Evolutionary conservation across 2,329 filamentous ascomycete species (phyloP).

Genomic region (Diaporthe helianthi): DNA sequence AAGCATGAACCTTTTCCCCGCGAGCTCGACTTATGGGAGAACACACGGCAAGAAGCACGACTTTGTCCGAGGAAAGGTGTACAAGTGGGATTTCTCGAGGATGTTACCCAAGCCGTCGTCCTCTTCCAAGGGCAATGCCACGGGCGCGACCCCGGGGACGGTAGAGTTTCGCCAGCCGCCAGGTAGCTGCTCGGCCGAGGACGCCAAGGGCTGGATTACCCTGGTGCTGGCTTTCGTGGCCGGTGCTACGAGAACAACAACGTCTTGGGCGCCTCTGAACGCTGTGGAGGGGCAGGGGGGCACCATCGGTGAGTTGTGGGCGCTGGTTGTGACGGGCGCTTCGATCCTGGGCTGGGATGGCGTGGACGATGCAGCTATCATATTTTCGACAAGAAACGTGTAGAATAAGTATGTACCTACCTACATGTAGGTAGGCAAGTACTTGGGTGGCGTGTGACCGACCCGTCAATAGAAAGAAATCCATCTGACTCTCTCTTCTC

Average conservation of each 20-base stretch:
- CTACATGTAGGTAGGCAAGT: too few species aligned
- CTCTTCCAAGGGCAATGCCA: neutral
- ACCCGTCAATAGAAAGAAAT: too few species aligned
- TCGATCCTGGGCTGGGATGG: slow-evolving; percentile 40
- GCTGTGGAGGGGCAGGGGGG: slow-evolving; percentile 31
- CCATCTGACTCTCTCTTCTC: too few species aligned
- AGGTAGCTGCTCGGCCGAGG: slow-evolving; percentile 42
- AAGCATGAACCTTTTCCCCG: slow-evolving; percentile 44
- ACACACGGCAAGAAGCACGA: slow-evolving; percentile 43
- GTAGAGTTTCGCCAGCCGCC: slow-evolving; percentile 49
- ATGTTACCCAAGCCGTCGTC: slow-evolving; percentile 36
- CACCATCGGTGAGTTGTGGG: slow-evolving; percentile 40
- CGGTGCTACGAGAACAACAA: slow-evolving; percentile 37
- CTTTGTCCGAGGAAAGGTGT: slow-evolving; percentile 49
- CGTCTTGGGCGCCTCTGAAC: slow-evolving; percentile 29
- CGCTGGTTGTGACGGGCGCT: slow-evolving; percentile 38
- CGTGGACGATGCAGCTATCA: slow-evolving; percentile 39
- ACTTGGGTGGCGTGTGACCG: too few species aligned
- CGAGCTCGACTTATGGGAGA: slow-evolving; percentile 42
- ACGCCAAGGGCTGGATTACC: slow-evolving; percentile 44
- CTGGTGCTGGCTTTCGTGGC: slow-evolving; percentile 46
- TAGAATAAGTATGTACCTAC: neutral
- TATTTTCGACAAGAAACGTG: slow-evolving; percentile 35
- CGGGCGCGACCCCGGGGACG: slow-evolving; percentile 39
- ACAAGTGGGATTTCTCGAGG: slow-evolving; percentile 49